Conservation (phyloP, 257 asterid genomes). For the Nicotiana undulata region DNA sequence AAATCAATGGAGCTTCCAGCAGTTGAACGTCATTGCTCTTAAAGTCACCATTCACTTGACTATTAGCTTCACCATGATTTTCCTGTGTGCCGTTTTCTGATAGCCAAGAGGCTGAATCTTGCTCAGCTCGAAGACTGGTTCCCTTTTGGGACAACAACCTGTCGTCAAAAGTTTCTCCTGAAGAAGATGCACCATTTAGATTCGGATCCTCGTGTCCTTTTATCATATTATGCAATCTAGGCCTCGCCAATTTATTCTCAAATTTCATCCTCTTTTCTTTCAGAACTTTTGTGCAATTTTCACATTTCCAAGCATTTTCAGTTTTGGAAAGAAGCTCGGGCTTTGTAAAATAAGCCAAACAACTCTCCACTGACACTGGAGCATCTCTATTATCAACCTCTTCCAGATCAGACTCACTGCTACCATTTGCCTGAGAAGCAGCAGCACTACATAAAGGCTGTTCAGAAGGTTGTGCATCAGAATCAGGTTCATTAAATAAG, state of each 20-base stretch:
- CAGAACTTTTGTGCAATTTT: constrained; percentile 67
- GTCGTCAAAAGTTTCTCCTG: constrained; percentile 21
- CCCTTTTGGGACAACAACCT: constrained; percentile 7
- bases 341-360: constrained; percentile 64
- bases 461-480: constrained; percentile 15
- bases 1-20: constrained; percentile 11
- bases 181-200: background rate
- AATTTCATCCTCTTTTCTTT: constrained; percentile 35
- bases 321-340: constrained; percentile 74
- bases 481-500: constrained; percentile 76
- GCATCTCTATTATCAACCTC: constrained; percentile 76
- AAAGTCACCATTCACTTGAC: constrained; percentile 9
- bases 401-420: constrained; percentile 76
- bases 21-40: constrained; percentile 4
- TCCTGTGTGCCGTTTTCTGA: constrained; percentile 19
- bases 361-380: constrained; percentile 82
- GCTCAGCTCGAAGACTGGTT: constrained; percentile 19
- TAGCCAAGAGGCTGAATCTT: constrained; percentile 17
- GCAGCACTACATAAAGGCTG: constrained; percentile 17
- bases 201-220: constrained; percentile 21
- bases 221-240: constrained; percentile 10
- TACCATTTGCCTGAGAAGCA: constrained; percentile 15
- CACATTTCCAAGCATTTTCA: constrained; percentile 94
- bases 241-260: constrained; percentile 23
- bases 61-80: background rate